Evolutionary conservation across 768 basidiomycete genomes (phyloP).

Genomic region (Paxillus involutus): DNA sequence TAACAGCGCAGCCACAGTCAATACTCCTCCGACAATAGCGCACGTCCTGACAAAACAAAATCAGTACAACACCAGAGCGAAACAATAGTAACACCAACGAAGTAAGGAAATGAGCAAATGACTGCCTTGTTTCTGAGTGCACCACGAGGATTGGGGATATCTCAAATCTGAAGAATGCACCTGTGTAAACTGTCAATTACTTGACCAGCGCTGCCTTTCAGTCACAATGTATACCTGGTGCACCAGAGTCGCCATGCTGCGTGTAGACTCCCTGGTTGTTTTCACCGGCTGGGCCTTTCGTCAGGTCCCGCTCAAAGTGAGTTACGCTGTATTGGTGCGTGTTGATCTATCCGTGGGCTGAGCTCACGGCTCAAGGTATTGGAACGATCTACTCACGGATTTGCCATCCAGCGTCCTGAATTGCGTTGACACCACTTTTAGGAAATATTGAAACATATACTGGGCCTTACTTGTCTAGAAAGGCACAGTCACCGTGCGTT

Average conservation of each 20-base stretch:
- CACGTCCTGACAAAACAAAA: conserved; percentile 62
- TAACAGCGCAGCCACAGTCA: conserved; percentile 89
- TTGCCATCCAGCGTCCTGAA: conserved; percentile 83
- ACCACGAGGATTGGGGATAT: conserved; percentile 96
- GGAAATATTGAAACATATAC: conserved; percentile 99
- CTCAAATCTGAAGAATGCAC: conserved; percentile 91
- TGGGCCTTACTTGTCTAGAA: conserved; percentile 70
- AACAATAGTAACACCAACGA: conserved; percentile 60
- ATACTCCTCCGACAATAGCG: conserved; percentile 95
- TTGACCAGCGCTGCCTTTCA: not conserved
- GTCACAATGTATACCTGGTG: conserved; percentile 50
- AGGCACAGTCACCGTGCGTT: conserved; percentile 2
- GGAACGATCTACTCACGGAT: conserved; percentile 41
- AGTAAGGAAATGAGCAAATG: conserved; percentile 97
- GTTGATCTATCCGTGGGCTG: conserved; percentile 52
- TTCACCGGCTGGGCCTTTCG: conserved; percentile 57
- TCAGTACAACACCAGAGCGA: not conserved
- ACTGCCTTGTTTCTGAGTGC: conserved; percentile 87
- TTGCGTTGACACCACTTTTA: conserved; percentile 97
- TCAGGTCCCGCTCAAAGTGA: conserved; percentile 91
- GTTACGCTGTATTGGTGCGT: conserved; percentile 96
- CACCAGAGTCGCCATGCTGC: conserved; percentile 70
- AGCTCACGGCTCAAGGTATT: conserved; percentile 3
- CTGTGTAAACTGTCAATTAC: conserved; percentile 29
- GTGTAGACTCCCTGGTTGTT: conserved; percentile 65